Percentiles rank a stretch among this genome's conserved stretches.
Conservation (phyloP, 441 rosid genomes). For the Erodium texanum region DNA sequence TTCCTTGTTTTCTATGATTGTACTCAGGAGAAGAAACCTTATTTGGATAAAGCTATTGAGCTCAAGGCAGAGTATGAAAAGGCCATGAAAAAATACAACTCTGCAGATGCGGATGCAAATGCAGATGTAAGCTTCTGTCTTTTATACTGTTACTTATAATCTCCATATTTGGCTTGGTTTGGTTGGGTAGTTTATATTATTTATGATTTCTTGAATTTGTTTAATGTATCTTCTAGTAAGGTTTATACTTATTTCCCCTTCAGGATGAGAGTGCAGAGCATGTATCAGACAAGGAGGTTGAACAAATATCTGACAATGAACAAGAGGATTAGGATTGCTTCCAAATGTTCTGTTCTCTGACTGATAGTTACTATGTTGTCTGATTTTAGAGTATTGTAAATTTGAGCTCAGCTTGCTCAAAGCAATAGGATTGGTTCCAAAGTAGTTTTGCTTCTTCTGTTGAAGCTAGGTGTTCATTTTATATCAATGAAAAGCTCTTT, state of each 20-base stretch:
- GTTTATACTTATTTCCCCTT: conserved; percentile 8
- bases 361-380: not conserved
- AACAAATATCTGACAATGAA: conserved; percentile 16
- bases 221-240: not conserved
- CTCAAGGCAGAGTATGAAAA: conserved; percentile 57
- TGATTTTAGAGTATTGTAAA: not conserved
- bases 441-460: not conserved
- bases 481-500: not conserved
- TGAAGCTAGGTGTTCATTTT: not conserved
- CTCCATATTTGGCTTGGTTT: not conserved
- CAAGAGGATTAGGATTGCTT: not conserved
- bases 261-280: conserved; percentile 29
- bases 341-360: not conserved
- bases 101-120: conserved; percentile 18
- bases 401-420: not conserved
- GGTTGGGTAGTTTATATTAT: not conserved
- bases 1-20: not conserved
- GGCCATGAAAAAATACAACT: conserved; percentile 33
- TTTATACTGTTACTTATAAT: not conserved
- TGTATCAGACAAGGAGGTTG: conserved; percentile 28
- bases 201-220: not conserved
- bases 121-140: conserved; percentile 33
- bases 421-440: not conserved
- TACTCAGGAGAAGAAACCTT: conserved; percentile 66
- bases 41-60: conserved; percentile 58